A percentile compares a stretch with the other conserved stretches of the same genome.
Conservation (phyloP, 2,329 filamentous ascomycete species). For the Clonostachys rosea region DNA sequence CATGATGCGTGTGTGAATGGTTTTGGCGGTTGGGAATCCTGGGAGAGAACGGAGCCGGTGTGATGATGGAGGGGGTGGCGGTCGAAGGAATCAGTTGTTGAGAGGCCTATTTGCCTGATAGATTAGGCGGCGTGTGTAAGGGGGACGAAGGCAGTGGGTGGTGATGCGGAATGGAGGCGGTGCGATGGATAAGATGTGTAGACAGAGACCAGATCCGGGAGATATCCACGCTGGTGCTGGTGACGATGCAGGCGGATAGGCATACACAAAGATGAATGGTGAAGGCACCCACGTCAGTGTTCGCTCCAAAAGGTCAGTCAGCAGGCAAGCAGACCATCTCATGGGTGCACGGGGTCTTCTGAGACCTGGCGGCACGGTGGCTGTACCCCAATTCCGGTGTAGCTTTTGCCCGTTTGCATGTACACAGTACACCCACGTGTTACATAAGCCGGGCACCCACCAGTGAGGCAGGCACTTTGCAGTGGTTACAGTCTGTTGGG, state of each 20-base stretch:
- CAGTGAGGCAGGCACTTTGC: no score
- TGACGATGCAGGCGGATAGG: no score
- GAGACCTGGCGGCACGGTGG: no score
- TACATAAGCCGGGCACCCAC: no score
- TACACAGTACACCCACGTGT: no score
- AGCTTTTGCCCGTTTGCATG: no score
- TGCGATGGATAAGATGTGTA: background rate
- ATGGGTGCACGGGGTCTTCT: no score
- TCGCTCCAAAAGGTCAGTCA: background rate
- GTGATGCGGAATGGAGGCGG: background rate
- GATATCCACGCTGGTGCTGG: no score
- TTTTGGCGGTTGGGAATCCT: background rate
- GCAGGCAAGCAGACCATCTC: background rate
- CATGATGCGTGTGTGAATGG: slow-evolving; percentile 51
- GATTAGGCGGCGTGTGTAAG: background rate
- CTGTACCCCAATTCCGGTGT: no score
- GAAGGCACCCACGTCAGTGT: slow-evolving; percentile 4
- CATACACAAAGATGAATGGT: background rate
- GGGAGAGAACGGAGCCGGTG: background rate
- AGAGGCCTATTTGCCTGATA: no score
- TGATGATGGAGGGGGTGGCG: slow-evolving; percentile 2
- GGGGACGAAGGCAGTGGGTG: background rate
- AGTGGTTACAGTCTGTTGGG: no score
- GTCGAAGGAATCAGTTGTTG: slow-evolving; percentile 3
- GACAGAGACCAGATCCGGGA: no score